Base-by-base conservation (phyloP, 2,329 filamentous ascomycete species). In the Dothideomycetidae sp. region DNA sequence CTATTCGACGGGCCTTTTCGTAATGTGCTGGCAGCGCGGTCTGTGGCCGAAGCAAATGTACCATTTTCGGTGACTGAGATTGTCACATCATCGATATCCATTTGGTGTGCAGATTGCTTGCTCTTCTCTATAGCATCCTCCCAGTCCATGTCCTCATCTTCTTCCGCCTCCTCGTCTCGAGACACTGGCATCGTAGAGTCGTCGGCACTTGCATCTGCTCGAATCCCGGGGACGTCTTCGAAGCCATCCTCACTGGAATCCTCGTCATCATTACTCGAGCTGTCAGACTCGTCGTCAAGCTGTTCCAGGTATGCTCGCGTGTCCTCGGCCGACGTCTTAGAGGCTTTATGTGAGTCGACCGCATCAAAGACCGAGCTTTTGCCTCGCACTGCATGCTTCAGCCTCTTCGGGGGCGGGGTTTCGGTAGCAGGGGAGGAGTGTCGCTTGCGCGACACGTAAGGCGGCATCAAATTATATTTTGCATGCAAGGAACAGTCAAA, bases 1-100 rank as follows among this genome's bases (percentile, higher is more conserved):
- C 80, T 73, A 58, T 93, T 93, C 2, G 81, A 80, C 0, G 82
- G 81, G 0, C 84, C 86, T 53, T 88, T 93, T 58, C 83, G 93
- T 12, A 61, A 58, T 59, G 49, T 46, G 14, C 44, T 43, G 29
- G 53, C 32, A 47, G 61, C 48, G 52, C 57, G 47, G 48, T 62
- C 56, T 47, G 62, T 42, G 10, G 59, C 55, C 26, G 59, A 54
- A 5, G 57, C 56, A 33, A 61, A 57, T n/a, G 21, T 7, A 33
- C 58, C 59, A 36, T 56, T 52, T 10, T 55, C 53, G n/a, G 53
- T 52, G 39, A 58, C 39, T 4, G 53, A 49, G n/a, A 57, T 48
- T 19, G 49, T 50, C 23, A 57, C 45, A 34, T 56, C 45, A 43
- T 50, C 47, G 39, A 51, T 55, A 38, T 50, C 52, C 14, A 41